Evolutionary conservation across 768 basidiomycete genomes (phyloP).

Genomic region (Hygrocybe punicea): DNA sequence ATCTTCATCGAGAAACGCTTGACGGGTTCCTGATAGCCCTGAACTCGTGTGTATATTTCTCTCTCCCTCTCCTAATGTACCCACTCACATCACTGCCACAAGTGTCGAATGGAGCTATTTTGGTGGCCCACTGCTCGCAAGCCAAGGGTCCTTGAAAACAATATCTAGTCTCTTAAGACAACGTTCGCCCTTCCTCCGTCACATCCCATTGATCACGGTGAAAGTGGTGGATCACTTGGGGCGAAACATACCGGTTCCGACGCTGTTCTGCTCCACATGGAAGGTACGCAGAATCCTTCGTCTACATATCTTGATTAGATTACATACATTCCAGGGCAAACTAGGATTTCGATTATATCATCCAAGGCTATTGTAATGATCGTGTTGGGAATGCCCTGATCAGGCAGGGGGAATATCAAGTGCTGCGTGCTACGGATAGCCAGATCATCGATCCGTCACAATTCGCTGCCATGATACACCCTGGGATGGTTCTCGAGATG

Average conservation of each 20-base stretch:
- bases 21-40: neutral
- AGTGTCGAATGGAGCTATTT: constrained; percentile 1
- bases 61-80: neutral
- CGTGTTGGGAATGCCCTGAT: constrained; percentile 2
- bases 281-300: neutral
- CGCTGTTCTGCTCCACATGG: constrained; percentile 1
- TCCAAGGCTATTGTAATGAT: constrained; percentile 5
- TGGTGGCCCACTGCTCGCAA: neutral
- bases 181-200: neutral
- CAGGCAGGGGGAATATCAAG: neutral
- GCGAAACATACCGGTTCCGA: neutral
- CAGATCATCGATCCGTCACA: neutral
- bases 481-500: constrained; percentile 6
- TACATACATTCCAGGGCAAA: neutral
- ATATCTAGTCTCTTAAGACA: neutral
- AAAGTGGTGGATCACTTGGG: constrained; percentile 3
- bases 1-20: neutral
- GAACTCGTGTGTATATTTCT: neutral
- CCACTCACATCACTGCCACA: neutral
- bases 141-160: neutral
- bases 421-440: neutral
- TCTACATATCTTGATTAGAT: neutral
- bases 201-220: neutral
- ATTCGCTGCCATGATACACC: neutral
- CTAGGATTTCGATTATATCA: constrained; percentile 8